These are phyloP conservation scores for Penicillium nucicola DNA, from an alignment of 495 filamentous ascomycete genomes.

Conservation along the genomic window DNA sequence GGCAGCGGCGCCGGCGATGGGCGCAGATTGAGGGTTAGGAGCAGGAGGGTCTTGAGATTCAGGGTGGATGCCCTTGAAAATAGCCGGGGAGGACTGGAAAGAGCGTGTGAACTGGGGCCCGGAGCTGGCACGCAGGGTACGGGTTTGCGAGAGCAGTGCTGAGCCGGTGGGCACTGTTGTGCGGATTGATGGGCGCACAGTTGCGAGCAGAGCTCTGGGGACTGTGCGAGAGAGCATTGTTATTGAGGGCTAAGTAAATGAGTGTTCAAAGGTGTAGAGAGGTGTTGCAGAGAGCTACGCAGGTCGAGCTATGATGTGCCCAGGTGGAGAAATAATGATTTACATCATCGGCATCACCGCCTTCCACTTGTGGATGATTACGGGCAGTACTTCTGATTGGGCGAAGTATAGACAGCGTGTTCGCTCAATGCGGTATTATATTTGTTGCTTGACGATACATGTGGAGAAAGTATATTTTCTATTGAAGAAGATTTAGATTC, in stretches of 20 bases:
- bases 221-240: constrained; percentile 36
- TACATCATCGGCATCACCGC: constrained; percentile 12
- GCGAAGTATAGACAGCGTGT: background rate
- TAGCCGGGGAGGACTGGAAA: constrained; percentile 30
- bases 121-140: constrained; percentile 13
- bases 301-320: background rate
- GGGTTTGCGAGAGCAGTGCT: constrained; percentile 1
- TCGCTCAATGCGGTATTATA: background rate
- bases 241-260: background rate
- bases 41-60: constrained; percentile 38
- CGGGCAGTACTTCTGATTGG: background rate
- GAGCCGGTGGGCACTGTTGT: background rate
- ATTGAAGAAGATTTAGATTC: background rate
- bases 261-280: background rate
- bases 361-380: background rate
- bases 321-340: constrained; percentile 5
- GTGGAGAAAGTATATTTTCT: background rate
- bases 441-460: background rate
- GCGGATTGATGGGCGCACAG: constrained; percentile 25
- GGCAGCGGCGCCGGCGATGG: constrained; percentile 28
- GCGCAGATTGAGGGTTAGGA: constrained; percentile 33
- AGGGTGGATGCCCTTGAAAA: constrained; percentile 41
- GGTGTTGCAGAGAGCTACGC: background rate
- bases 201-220: constrained; percentile 22
- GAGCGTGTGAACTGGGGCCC: constrained; percentile 13